phyloP scores from a whole-genome alignment of 73 alveolate genomes.

The Tetrahymena malaccensis region DNA sequence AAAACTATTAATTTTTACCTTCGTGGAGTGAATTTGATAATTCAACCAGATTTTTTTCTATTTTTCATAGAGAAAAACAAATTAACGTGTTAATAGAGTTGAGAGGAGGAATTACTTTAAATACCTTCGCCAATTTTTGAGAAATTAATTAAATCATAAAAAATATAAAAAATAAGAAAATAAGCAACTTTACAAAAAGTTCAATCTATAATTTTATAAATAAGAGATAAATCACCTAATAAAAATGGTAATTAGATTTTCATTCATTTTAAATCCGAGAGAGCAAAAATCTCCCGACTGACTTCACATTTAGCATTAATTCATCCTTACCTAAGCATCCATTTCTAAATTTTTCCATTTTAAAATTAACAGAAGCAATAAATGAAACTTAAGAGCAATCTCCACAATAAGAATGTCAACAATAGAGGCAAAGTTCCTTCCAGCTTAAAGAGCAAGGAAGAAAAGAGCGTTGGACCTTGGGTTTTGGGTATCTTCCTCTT shows the following conservation, averaged over 20 bases:
- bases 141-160: background rate
- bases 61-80: background rate
- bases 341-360: background rate
- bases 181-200: background rate
- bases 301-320: background rate
- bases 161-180: background rate
- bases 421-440: background rate
- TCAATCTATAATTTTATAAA: background rate
- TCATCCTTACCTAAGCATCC: background rate
- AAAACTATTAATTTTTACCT: background rate
- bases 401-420: background rate
- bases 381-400: background rate
- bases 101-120: background rate
- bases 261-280: background rate
- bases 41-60: background rate
- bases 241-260: background rate
- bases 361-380: background rate
- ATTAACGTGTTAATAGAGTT: background rate
- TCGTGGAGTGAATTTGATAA: background rate
- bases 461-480: conserved; percentile 70
- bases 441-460: conserved; percentile 58
- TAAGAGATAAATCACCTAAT: background rate
- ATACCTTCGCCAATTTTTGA: background rate
- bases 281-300: background rate
- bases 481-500: conserved; percentile 69